Base-by-base conservation (phyloP, 2,329 filamentous ascomycete genomes). In the Penicillium palitans region DNA sequence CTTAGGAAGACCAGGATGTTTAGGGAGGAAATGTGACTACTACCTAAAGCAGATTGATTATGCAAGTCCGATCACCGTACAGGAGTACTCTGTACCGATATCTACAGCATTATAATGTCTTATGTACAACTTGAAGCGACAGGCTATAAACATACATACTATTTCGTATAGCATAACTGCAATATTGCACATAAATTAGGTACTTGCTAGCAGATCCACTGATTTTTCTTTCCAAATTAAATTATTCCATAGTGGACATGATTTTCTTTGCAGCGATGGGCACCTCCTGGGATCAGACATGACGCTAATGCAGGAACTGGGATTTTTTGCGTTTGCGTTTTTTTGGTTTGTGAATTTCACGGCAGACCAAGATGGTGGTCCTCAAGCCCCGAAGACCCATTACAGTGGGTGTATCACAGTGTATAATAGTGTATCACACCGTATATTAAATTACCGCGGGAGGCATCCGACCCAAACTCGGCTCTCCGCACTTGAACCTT, bases 251-350 rank as follows among this genome's bases (percentile, higher is more conserved):
- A 39, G 57, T 52, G 53, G 54, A 52, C 47, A 44, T 53, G 54
- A 52, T 52, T 57, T 57, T n/a, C 54, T 52, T 39, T 57, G 54
- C 54, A 57, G 54, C 21, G 42, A 52, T 24, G 39, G 48, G 25
- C 41, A 51, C 57, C 42, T 41, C 40, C 29, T 57, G 37, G 55
- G 55, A 58, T 61, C 60, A 59, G 60, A 64, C 55, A 66, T 62
- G 63, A 52, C 71, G 65, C 72, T 74, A 74, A 72, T 72, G 72
- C 72, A 74, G 72, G 71, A 73, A 74, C 72, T 72, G 65, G 65
- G 60, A 48, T 49, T 48, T 48, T 40, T 48, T 53, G 51, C 51
- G 51, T 53, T 54, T 54, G 42, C 3, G 4, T 39, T 21, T 42
- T 44, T 48, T 31, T 31, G 24, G 19, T 46, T 47, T 52, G 40